phyloP scores from a whole-genome alignment of 2,329 filamentous ascomycete species.

The Hypoxylon sp. region DNA sequence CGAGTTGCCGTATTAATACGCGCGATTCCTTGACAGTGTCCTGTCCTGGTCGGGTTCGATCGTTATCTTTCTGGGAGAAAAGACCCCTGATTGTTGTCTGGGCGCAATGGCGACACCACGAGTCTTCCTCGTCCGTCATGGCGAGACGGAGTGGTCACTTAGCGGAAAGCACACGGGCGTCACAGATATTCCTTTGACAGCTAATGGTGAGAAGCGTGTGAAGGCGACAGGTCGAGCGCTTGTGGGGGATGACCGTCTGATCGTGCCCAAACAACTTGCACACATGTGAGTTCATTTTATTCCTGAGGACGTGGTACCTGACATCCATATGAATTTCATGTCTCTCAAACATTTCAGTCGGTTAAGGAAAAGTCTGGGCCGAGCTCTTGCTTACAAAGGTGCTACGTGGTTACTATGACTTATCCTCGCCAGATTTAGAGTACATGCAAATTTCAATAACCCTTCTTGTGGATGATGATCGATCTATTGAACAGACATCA shows the following conservation, averaged over 20 bases:
- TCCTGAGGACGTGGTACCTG: neutral
- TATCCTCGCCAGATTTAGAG: neutral
- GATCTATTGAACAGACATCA: neutral
- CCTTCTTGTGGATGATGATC: too few relatives aligned
- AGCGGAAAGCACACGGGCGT: conserved; percentile 86
- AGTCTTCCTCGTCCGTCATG: conserved; percentile 88
- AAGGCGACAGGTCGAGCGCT: conserved; percentile 84
- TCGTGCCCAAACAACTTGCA: conserved; percentile 83
- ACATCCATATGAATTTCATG: neutral
- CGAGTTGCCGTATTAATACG: neutral
- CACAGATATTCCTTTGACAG: conserved; percentile 88
- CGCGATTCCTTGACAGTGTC: neutral
- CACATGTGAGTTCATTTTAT: conserved; percentile 75
- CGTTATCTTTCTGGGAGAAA: neutral
- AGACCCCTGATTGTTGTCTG: neutral
- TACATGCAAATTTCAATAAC: neutral
- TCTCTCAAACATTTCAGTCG: neutral
- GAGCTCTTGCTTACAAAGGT: neutral
- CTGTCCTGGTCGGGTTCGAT: neutral
- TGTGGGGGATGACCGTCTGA: conserved; percentile 85
- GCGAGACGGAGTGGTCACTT: conserved; percentile 96
- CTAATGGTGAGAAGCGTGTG: conserved; percentile 83
- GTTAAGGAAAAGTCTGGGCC: neutral
- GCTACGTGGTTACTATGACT: neutral
- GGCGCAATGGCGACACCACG: conserved; percentile 70